Evolutionary conservation across 495 filamentous ascomycete species (phyloP), one percentile per base, ranked within the genome.

Genomic region (Geoglossum glabrum): DNA sequence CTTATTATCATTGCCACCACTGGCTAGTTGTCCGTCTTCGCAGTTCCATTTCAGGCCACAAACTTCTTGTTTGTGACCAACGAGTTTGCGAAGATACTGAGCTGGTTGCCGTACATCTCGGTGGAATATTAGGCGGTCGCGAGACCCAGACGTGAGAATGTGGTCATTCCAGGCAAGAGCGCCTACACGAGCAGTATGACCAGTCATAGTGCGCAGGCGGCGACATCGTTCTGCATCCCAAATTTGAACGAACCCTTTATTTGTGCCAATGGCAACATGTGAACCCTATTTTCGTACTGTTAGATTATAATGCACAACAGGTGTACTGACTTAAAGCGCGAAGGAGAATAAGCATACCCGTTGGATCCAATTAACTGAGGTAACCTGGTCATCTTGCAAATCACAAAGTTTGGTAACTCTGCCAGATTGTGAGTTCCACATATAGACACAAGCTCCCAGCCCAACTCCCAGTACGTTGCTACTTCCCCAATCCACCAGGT

Each of bases 41-140:
- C 82, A 84, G 63, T 98, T 98, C 92, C 92, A 98, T 65, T 87
- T 85, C 56, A 98, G 72, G n/a, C 92, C 92, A 65, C 92, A 98
- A 15, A 98, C 87, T 70, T 98, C 92, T 72, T 98, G 92, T 69
- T 97, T 98, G 70, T 98, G 92, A 13, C 93, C 92, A n/a, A 78
- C 74, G 1, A 97, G 73, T 62, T 85, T 87, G 43, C 83, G 79
- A 15, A 94, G 72, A 73, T 82, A 94, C 64, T 95, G 92, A 55
- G 90, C 86, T 0, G 90, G 86, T n/a, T 84, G 83, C 58, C 92
- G 84, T 7, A 98, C 92, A 67, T 98, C 92, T 21, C 92, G 87
- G 65, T 98, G 92, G 61, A 85, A 90, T 59, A 98, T 98, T 25
- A 84, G 68, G 9, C 92, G 86, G 71, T 98, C 92, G 21, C 92